phyloP scores from a whole-genome alignment of 805 yeast genomes.

The Metschnikowia corniflorae region DNA sequence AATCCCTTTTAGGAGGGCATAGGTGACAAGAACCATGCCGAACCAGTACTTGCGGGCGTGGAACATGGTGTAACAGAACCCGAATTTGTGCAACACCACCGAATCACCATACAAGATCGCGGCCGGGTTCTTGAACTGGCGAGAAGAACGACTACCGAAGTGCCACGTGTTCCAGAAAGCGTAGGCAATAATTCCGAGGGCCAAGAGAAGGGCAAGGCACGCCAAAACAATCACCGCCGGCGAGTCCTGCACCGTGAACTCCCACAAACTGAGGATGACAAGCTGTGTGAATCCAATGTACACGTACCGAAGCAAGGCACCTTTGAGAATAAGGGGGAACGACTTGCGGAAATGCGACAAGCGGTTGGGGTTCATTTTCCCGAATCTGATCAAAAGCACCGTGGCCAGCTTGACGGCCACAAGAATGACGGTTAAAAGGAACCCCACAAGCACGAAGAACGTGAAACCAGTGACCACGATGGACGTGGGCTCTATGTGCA shows the following conservation, averaged over 20 bases:
- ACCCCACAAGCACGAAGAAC: slow-evolving; percentile 74
- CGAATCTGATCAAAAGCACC: slow-evolving; percentile 44
- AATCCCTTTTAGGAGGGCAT: slow-evolving; percentile 61
- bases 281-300: slow-evolving; percentile 85
- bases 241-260: slow-evolving; percentile 76
- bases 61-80: slow-evolving; percentile 88
- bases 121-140: slow-evolving; percentile 73
- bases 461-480: slow-evolving; percentile 86
- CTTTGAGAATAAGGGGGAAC: slow-evolving; percentile 66
- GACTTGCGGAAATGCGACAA: slow-evolving; percentile 49
- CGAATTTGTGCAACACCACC: slow-evolving; percentile 69
- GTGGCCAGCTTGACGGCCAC: slow-evolving; percentile 50
- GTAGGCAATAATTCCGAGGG: slow-evolving; percentile 60
- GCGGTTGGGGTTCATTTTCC: slow-evolving; percentile 48
- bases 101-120: slow-evolving; percentile 81
- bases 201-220: slow-evolving; percentile 60
- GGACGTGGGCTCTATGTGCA: slow-evolving; percentile 77
- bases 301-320: slow-evolving; percentile 72
- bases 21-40: slow-evolving; percentile 59
- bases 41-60: slow-evolving; percentile 81
- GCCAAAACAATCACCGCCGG: slow-evolving; percentile 86
- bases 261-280: slow-evolving; percentile 79
- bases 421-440: slow-evolving; percentile 61
- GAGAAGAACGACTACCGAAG: slow-evolving; percentile 61
- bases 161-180: slow-evolving; percentile 59